Conservation (phyloP, 2,329 filamentous ascomycete species). For the Simplicillium sp. region DNA sequence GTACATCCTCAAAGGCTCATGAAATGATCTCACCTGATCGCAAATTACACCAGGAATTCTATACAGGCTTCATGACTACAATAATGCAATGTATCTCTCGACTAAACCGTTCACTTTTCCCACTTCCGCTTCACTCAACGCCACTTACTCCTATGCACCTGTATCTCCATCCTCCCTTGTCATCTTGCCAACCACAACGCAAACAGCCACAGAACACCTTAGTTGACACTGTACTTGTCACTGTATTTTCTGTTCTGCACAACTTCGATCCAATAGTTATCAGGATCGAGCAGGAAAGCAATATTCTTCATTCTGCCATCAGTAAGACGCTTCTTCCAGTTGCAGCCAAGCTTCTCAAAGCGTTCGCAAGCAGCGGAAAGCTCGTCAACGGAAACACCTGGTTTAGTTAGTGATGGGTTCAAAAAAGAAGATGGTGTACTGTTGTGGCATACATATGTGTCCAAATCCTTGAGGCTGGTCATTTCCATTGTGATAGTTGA, state of each 20-base stretch:
- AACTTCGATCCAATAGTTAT: conserved; percentile 74
- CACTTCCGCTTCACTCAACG: too few relatives aligned
- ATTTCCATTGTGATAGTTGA: conserved; percentile 91
- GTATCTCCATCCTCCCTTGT: too few relatives aligned
- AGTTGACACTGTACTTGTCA: conserved; percentile 42
- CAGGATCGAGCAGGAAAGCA: conserved; percentile 83
- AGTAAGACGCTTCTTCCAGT: conserved; percentile 92
- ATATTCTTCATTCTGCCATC: conserved; percentile 91
- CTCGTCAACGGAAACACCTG: conserved; percentile 74
- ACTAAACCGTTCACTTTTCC: too few relatives aligned
- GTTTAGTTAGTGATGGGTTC: not conserved
- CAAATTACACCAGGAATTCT: too few relatives aligned
- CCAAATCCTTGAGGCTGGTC: conserved; percentile 87
- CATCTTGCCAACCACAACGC: not conserved
- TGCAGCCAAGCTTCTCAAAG: conserved; percentile 72
- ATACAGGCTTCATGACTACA: too few relatives aligned
- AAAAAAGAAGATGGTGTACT: not conserved
- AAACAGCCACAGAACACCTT: not conserved
- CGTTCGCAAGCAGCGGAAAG: conserved; percentile 79
- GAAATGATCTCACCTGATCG: too few relatives aligned
- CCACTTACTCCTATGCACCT: too few relatives aligned
- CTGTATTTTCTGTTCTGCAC: conserved; percentile 69
- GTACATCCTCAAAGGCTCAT: too few relatives aligned
- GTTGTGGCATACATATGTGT: conserved; percentile 63
- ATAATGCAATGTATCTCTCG: too few relatives aligned